These are phyloP conservation scores for Lavandula angustifolia DNA, from an alignment of 257 asterid genomes.

Conservation along the genomic window DNA sequence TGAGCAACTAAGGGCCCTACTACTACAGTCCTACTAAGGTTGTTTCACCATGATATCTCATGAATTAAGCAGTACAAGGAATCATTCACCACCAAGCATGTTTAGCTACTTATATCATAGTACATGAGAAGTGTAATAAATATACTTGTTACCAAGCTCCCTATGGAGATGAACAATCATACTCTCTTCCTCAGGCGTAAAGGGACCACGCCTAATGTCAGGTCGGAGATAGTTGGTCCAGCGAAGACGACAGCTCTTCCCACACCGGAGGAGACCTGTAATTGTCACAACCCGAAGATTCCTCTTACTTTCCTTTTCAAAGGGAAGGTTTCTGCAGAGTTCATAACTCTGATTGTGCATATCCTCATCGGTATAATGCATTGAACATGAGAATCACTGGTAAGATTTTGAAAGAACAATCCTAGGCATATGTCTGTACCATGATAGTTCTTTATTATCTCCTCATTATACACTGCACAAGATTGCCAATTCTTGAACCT, in stretches of 20 bases:
- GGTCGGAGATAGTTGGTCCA: constrained; percentile 83
- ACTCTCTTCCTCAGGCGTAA: constrained; percentile 52
- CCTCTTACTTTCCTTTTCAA: constrained; percentile 6
- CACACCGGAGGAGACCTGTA: constrained; percentile 70
- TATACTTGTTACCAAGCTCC: constrained; percentile 64
- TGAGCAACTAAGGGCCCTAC: not conserved
- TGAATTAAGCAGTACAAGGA: not conserved
- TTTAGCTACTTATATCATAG: not conserved
- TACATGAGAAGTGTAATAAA: not conserved
- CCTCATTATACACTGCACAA: too few relatives aligned
- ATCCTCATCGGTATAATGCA: too few relatives aligned
- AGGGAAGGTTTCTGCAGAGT: too few relatives aligned
- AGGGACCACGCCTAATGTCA: constrained; percentile 62
- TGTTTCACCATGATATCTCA: constrained; percentile 2
- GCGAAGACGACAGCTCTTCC: constrained; percentile 85
- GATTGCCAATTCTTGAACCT: too few relatives aligned
- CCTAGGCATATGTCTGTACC: too few relatives aligned
- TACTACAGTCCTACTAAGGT: not conserved
- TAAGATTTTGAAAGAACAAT: not conserved
- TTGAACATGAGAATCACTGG: not conserved
- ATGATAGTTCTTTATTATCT: too few relatives aligned
- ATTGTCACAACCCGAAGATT: constrained; percentile 20
- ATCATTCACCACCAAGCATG: not conserved
- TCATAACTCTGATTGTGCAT: not conserved
- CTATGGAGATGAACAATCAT: constrained; percentile 48